Evolutionary conservation across 2,329 filamentous ascomycete species (phyloP).

Genomic region (Scytalidium lignicola): DNA sequence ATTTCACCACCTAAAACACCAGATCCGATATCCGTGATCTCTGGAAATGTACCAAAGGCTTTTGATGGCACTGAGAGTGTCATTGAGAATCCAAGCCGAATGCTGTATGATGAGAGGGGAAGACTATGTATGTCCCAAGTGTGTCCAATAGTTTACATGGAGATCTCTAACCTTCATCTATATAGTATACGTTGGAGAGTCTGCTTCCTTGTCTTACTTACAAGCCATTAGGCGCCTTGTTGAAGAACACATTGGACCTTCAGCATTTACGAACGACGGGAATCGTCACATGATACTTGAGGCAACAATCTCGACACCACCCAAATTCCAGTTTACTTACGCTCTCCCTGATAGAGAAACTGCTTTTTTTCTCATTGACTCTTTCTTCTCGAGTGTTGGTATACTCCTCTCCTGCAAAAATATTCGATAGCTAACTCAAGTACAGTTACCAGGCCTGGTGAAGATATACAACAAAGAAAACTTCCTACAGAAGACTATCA

Average conservation of each 20-base stretch:
- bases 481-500: conserved; percentile 1
- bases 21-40: conserved; percentile 5
- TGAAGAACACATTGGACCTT: conserved; percentile 18
- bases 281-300: conserved; percentile 21
- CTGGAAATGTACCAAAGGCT: conserved; percentile 1
- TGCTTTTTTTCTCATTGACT: conserved; percentile 5
- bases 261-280: conserved; percentile 20
- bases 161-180: neutral
- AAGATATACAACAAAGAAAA: conserved; percentile 4
- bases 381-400: conserved; percentile 6
- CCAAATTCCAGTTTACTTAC: conserved; percentile 4
- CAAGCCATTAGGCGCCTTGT: conserved; percentile 21
- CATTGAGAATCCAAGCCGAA: conserved; percentile 4
- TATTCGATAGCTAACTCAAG: neutral
- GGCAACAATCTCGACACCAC: conserved; percentile 8
- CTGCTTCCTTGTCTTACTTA: conserved; percentile 21
- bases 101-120: conserved; percentile 8
- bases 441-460: conserved; percentile 5
- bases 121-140: conserved; percentile 2
- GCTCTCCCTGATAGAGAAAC: conserved; percentile 5
- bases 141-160: neutral
- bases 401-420: neutral
- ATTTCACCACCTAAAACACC: conserved; percentile 12
- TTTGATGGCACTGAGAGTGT: conserved; percentile 5
- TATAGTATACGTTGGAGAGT: conserved; percentile 23